These are phyloP conservation scores for Trypanosoma mega DNA, from an alignment of 208 protist genomes.

Conservation along the genomic window DNA sequence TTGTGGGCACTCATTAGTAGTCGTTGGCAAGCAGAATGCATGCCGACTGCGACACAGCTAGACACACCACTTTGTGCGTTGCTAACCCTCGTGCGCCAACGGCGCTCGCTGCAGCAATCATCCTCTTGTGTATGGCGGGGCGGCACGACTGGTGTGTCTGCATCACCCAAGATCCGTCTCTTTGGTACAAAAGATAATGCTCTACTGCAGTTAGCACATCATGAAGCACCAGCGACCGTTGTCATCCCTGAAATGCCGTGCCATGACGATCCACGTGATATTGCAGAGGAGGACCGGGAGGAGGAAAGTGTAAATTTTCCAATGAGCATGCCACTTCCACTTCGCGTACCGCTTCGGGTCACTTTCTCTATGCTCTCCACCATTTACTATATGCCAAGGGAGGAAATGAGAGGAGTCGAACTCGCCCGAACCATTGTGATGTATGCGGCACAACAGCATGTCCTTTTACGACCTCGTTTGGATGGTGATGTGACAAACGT, in stretches of 20 bases:
- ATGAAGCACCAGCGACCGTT: too few species aligned
- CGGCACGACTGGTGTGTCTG: too few species aligned
- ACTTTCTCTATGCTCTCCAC: constrained; percentile 33
- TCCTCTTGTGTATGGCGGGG: too few species aligned
- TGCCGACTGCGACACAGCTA: constrained; percentile 37
- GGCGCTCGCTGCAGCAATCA: constrained; percentile 20
- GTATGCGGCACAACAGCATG: constrained; percentile 59
- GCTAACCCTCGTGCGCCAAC: constrained; percentile 35
- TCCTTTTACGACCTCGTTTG: constrained; percentile 63
- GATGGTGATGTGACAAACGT: constrained; percentile 50
- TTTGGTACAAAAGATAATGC: too few species aligned
- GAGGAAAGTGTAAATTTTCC: too few species aligned
- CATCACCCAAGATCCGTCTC: too few species aligned
- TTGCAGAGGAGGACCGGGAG: too few species aligned
- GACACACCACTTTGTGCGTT: constrained; percentile 31
- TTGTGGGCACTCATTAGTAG: constrained; percentile 47
- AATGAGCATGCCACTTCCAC: too few species aligned
- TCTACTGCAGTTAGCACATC: too few species aligned
- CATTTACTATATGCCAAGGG: constrained; percentile 8
- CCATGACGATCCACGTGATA: too few species aligned
- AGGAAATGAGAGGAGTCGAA: constrained; percentile 22
- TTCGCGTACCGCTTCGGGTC: too few species aligned
- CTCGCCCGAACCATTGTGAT: constrained; percentile 55
- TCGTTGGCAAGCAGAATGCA: constrained; percentile 49
- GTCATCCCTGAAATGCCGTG: too few species aligned